Base-by-base conservation (phyloP, 2,329 filamentous ascomycete genomes). In the Graphiopsis chlorocephala region DNA sequence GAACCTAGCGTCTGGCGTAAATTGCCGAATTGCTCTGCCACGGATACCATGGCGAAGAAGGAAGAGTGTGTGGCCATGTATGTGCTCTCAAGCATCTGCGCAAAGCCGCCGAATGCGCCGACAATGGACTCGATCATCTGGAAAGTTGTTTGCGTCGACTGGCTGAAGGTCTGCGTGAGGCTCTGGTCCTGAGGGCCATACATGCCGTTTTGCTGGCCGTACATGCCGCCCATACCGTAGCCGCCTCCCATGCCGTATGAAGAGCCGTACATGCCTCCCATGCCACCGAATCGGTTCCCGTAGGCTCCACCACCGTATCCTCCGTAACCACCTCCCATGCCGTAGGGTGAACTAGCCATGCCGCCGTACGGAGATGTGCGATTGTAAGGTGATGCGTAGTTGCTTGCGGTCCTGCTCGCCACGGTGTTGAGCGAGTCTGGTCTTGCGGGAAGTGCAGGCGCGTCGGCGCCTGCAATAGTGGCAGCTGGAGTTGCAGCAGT, bases 11-110 rank as follows among this genome's bases (percentile, higher is more conserved):
- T 97, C 75, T 96, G 93, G 69, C 93, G 90, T 57, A 99, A 83
- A 73, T 94, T 97, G 66, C 93, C 91, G 72, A 99, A 96, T 77
- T 99, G 95, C 77, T 99, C 96, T 58, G 95, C 95, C 45, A 99
- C 96, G 10, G 94, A 95, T 45, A 99, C 91, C 93, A 99, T 98
- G 63, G 95, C 95, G 74, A 98, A 99, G 79, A 99, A 99, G 62
- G 92, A 97, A 6, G 93, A 97, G 79, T 99, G 95, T 0, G 95
- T 99, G 31, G 96, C 95, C 96, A 99, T 99, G 74, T 97, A 99
- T 12, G 95, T 98, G 82, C 95, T 98, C 80, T 99, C 95, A 29
- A 99, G 85, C 95, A 99, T 99, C 82, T 99, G 95, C 14, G 96
- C 92, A 76, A 99, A 98, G 0, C 96, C 95, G 23, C 93, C 93